phyloP scores from a whole-genome alignment of 2,329 filamentous ascomycete genomes.

The Venturia pyrina region DNA sequence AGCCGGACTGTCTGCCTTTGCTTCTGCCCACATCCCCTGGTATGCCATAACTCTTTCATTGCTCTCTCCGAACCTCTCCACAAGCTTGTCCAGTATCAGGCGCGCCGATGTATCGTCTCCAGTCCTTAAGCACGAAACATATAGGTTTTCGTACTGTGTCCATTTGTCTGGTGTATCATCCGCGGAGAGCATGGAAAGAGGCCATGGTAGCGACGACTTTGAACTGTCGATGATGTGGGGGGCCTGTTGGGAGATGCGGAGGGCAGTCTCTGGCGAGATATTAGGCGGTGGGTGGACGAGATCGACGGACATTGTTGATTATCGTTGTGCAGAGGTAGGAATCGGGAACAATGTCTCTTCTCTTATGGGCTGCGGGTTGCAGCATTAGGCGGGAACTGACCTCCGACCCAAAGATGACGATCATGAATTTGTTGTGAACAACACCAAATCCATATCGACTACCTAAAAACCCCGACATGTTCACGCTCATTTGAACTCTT shows the following conservation, averaged over 20 bases:
- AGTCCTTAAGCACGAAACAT: constrained; percentile 73
- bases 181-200: constrained; percentile 40
- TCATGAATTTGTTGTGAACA: background rate
- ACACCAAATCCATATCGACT: background rate
- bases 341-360: background rate
- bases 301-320: constrained; percentile 21
- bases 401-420: background rate
- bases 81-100: constrained; percentile 64
- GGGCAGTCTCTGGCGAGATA: constrained; percentile 29
- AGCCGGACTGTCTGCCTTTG: constrained; percentile 55
- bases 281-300: constrained; percentile 31
- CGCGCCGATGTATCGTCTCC: constrained; percentile 72
- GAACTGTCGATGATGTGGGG: constrained; percentile 27
- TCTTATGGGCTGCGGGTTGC: background rate
- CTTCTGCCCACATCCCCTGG: constrained; percentile 74
- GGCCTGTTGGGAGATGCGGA: constrained; percentile 39
- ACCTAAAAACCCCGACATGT: background rate
- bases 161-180: constrained; percentile 71
- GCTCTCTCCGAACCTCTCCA: constrained; percentile 66
- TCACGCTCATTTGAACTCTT: background rate
- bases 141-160: constrained; percentile 76
- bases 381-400: background rate
- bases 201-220: constrained; percentile 37
- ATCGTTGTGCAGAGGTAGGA: background rate
- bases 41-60: constrained; percentile 85